phyloP scores from a whole-genome alignment of 805 yeast genomes.

The Candida yuanshanica region DNA sequence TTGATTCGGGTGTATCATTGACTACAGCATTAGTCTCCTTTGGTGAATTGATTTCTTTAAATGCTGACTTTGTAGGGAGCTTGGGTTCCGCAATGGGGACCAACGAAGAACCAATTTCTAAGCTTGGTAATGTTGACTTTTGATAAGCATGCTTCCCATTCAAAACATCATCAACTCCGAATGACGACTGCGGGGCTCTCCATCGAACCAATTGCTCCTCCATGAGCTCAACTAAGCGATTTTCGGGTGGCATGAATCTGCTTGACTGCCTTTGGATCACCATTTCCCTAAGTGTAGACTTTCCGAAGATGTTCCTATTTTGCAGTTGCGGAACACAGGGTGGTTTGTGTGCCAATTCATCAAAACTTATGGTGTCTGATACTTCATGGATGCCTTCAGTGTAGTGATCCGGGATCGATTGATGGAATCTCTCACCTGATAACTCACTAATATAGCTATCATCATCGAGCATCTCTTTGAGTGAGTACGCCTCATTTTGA shows the following conservation, averaged over 20 bases:
- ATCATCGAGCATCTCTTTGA: not conserved
- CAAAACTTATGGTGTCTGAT: conserved; percentile 1
- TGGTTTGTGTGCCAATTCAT: conserved; percentile 16
- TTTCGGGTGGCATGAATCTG: conserved; percentile 24
- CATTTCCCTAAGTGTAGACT: conserved; percentile 21
- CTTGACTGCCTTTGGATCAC: conserved; percentile 25
- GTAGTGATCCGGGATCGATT: not conserved
- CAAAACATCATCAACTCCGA: conserved; percentile 24
- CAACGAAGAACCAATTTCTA: conserved; percentile 4
- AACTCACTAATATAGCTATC: not conserved
- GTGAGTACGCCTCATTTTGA: too few relatives aligned
- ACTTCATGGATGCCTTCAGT: not conserved
- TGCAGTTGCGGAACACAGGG: conserved; percentile 14
- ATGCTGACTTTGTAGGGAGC: conserved; percentile 7
- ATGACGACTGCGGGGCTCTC: conserved; percentile 27
- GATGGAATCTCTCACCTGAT: not conserved
- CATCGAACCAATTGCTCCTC: conserved; percentile 32
- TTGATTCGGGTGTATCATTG: conserved; percentile 3
- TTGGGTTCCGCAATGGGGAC: not conserved
- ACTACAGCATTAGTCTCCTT: not conserved
- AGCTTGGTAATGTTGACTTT: conserved; percentile 16
- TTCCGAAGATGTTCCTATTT: conserved; percentile 13
- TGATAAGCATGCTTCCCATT: conserved; percentile 30
- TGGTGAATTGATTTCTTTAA: not conserved
- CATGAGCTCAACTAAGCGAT: conserved; percentile 26